Conservation (phyloP, 768 basidiomycete species). For the Clitopilus passeckerianus region DNA sequence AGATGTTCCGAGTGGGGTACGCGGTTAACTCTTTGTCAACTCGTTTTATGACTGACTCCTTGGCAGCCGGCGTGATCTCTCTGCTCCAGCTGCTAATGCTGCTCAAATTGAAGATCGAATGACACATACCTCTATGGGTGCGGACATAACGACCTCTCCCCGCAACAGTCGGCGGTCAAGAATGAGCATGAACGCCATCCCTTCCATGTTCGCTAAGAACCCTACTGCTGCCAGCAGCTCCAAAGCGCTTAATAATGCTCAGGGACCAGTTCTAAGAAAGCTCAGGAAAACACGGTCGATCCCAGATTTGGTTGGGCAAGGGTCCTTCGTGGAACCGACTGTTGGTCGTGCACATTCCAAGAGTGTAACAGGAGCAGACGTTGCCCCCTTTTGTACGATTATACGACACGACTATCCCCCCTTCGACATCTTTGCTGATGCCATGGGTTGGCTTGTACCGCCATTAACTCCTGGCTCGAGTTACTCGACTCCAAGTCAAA, state of each 20-base stretch:
- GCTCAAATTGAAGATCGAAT: slow-evolving; percentile 46
- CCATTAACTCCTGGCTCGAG: slow-evolving; percentile 33
- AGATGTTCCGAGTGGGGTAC: slow-evolving; percentile 75
- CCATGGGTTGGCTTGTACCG: slow-evolving; percentile 52
- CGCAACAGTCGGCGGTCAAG: slow-evolving; percentile 53
- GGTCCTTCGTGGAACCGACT: slow-evolving; percentile 5
- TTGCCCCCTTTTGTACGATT: slow-evolving; percentile 36
- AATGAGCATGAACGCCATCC: slow-evolving; percentile 61
- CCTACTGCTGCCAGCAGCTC: slow-evolving; percentile 19
- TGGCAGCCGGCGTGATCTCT: slow-evolving; percentile 52
- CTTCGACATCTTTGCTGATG: slow-evolving; percentile 56
- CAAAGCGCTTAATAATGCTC: slow-evolving; percentile 19
- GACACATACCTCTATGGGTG: slow-evolving; percentile 23
- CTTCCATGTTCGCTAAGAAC: slow-evolving; percentile 43
- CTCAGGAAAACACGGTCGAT: slow-evolving; percentile 75
- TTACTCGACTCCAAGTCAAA: slow-evolving; percentile 27
- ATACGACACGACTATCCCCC: slow-evolving; percentile 19
- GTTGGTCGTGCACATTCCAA: slow-evolving; percentile 69
- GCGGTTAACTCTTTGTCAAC: slow-evolving; percentile 18
- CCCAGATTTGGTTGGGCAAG: slow-evolving; percentile 40
- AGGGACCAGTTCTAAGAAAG: slow-evolving; percentile 38
- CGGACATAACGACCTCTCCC: slow-evolving; percentile 33
- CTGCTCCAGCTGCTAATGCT: slow-evolving; percentile 52
- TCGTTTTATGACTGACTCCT: slow-evolving; percentile 1
- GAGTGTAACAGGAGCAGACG: slow-evolving; percentile 71